Base-by-base conservation (phyloP, 129 eudicot genomes). In the Flaveria robusta region DNA sequence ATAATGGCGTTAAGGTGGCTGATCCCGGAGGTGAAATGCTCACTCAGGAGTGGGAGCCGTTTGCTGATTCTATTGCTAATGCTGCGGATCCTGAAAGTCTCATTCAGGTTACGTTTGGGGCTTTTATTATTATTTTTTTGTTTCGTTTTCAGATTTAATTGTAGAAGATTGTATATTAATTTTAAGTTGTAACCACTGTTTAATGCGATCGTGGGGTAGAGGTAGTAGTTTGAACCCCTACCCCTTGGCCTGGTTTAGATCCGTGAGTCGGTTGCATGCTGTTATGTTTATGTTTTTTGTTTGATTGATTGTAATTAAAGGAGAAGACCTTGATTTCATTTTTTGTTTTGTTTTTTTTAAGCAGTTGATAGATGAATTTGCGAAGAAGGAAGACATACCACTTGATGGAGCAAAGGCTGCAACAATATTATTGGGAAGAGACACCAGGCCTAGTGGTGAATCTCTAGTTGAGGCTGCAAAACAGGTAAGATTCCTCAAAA, bases 381-480 rank as follows among this genome's bases (percentile, higher is more conserved):
- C 76, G 79, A 91, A 74, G 65, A 87, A 90, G 87, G 97, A 88
- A 81, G 71, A 76, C 56, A 87, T 93, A 70, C 78, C 66, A 58
- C 76, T 91, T 47, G 88, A 82, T 72, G 90, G 89, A 80, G 76
- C 72, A 70, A 31, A 70, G 52, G 27, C 64, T 56, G 93, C 91
- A 6, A 60, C 76, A 26, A 58, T 93, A 11, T 81, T 91, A 11
- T 59, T 93, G 79, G 98, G 92, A 66, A 88, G 98, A 84, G 98
- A 90, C 74, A 93, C 98, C 39, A 84, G 98, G 82, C 98, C 98
- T 66, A 93, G 98, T 37, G 98, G 98, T 56, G 85, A 77, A 79
- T 78, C 87, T 37, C 96, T 93, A 70, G 52, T 88, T 10, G 87
- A 91, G 50, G 97, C 97, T 75, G 97, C 96, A 73, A 93, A 91